Base-by-base conservation (phyloP, 192 early-diverging fungal genomes). In the Backusella circina region DNA sequence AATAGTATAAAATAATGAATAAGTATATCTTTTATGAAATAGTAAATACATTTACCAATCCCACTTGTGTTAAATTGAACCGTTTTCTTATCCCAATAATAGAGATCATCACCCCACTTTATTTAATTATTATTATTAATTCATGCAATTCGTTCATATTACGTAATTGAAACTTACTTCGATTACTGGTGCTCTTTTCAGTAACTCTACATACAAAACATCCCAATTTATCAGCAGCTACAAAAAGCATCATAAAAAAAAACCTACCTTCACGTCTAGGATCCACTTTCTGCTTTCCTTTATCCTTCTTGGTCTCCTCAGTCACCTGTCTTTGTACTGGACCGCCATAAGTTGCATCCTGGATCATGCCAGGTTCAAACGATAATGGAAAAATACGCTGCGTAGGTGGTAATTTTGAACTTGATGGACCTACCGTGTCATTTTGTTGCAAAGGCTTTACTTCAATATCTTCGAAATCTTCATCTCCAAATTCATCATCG, bases 61-160 rank as follows among this genome's bases (percentile, higher is more conserved):
- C 88, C 88, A 23, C 83, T 82, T 15, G 80, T 88, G 54, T 93
- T 91, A 74, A 88, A 88, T 44, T 80, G 82, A 12, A 93, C 84
- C 31, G 82, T 77, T 8, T 82, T 79, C 71, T 87, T 81, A 39
- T 88, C 87, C 92, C 92, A 93, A 32, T 91, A 87, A 15, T 87
- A 83, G 65, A 93, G 75, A 73, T 93, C 92, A 0, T 88, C 83
- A 9, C 88, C 92, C 81, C 88, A 93, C 23, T 84, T 72, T 41
- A 67, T 74, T 65, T 39, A 41, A n/a, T 51, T 12, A 12, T 61
- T 13, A 61, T 26, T 9, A 28, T n/a, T 47, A n/a, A 28, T 28
- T 28, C 8, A 28, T 61, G 26, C 26, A 26, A 28, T 26, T 10
- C 23, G 2, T 15, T 5, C 16, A 1, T 41, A 41, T 41, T 61